A percentile compares a stretch with the other conserved stretches of the same genome.
These are phyloP conservation scores for Magnolia sinica DNA, from an alignment of 164 flowering plant species.

Conservation along the genomic window DNA sequence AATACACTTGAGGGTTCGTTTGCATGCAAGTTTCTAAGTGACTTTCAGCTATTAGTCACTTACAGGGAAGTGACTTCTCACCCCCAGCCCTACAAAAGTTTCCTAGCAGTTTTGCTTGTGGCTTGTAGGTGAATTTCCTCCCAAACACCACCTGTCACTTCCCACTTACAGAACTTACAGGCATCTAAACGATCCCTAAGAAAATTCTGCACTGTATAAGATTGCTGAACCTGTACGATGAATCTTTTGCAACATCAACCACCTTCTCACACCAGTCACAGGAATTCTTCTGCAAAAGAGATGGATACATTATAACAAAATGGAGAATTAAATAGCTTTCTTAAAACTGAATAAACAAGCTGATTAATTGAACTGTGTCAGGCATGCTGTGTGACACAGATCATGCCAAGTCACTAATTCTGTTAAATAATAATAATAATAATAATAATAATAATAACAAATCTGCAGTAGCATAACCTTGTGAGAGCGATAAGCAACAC, in stretches of 20 bases:
- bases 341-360: not conserved
- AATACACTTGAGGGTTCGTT: no score
- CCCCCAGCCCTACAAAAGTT: no score
- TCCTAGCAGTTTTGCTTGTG: no score
- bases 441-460: not conserved
- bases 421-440: not conserved
- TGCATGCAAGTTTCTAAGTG: no score
- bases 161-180: not conserved
- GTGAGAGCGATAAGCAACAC: no score
- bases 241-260: constrained; percentile 80
- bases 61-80: no score
- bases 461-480: no score
- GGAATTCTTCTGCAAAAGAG: constrained; percentile 51
- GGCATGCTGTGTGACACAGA: no score
- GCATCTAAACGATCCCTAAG: not conserved
- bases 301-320: not conserved
- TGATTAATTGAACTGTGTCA: not conserved
- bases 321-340: not conserved
- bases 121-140: no score
- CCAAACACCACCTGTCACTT: no score
- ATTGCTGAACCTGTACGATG: constrained; percentile 48
- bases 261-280: constrained; percentile 98
- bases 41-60: no score
- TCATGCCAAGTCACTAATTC: no score
- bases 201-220: not conserved